Evolutionary conservation across 2,329 filamentous ascomycete genomes (phyloP).

Genomic region (Neocatenulostroma microsporum): DNA sequence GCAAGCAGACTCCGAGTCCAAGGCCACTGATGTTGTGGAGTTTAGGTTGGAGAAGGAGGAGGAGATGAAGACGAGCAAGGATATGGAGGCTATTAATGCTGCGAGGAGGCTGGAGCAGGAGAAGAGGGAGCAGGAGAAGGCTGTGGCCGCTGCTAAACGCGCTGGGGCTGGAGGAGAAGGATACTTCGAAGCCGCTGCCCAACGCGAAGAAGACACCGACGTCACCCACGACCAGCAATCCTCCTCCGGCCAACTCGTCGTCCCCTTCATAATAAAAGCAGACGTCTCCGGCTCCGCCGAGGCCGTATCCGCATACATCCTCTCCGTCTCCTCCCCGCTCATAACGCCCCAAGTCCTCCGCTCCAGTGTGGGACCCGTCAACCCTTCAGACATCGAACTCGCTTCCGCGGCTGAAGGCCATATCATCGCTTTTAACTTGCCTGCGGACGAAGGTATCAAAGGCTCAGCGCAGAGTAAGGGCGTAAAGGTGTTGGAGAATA

Average conservation of each 20-base stretch:
- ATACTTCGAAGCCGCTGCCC: constrained; percentile 23
- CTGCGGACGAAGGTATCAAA: constrained; percentile 57
- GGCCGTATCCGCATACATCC: constrained; percentile 70
- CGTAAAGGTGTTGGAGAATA: constrained; percentile 76
- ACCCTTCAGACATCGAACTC: constrained; percentile 82
- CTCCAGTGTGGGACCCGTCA: constrained; percentile 67
- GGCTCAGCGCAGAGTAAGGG: constrained; percentile 61
- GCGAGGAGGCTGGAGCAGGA: constrained; percentile 51
- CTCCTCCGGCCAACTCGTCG: constrained; percentile 43
- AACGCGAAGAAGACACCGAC: constrained; percentile 28
- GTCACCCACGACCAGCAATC: constrained; percentile 31
- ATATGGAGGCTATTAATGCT: constrained; percentile 72
- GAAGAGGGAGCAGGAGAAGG: constrained; percentile 52
- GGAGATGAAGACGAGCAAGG: constrained; percentile 55
- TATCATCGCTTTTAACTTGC: constrained; percentile 80
- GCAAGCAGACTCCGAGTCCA: constrained; percentile 70
- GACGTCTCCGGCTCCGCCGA: constrained; percentile 93
- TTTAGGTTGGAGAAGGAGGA: constrained; percentile 67
- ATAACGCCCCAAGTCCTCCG: constrained; percentile 69
- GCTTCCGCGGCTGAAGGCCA: constrained; percentile 67
- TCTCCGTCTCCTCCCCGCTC: constrained; percentile 75
- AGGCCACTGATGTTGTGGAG: constrained; percentile 67
- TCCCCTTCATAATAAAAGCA: constrained; percentile 83
- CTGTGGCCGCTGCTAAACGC: constrained; percentile 21
- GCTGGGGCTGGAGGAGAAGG: constrained; percentile 2